Evolutionary conservation across 441 rosid genomes (phyloP).

Genomic region (Manihot esculenta): DNA sequence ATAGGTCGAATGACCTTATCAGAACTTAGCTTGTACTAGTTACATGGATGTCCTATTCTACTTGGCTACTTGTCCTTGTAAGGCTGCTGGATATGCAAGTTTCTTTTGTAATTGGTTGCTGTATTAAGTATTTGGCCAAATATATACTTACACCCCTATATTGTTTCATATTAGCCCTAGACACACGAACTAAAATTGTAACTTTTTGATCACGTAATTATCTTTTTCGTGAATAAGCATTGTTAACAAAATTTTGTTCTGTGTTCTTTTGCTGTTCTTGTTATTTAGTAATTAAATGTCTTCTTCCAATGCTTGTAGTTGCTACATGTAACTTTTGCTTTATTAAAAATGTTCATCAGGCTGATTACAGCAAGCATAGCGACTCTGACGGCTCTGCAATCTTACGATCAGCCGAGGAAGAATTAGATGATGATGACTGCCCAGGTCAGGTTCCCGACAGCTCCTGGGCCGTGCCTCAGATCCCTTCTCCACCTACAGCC

Average conservation of each 20-base stretch:
- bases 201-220: too few relatives aligned
- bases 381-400: conserved; percentile 71
- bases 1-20: neutral
- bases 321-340: neutral
- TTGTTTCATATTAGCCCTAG: too few relatives aligned
- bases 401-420: conserved; percentile 66
- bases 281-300: too few relatives aligned
- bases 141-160: too few relatives aligned
- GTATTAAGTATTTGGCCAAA: neutral
- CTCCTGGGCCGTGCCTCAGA: conserved; percentile 77
- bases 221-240: too few relatives aligned
- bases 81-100: neutral
- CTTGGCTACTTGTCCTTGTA: neutral
- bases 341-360: conserved; percentile 41
- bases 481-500: conserved; percentile 87
- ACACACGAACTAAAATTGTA: too few relatives aligned
- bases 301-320: too few relatives aligned
- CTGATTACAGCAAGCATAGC: conserved; percentile 59
- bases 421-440: conserved; percentile 43
- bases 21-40: neutral
- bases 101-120: neutral
- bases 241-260: too few relatives aligned
- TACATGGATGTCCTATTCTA: neutral
- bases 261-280: too few relatives aligned
- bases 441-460: conserved; percentile 62